A percentile compares a stretch with the other conserved stretches of the same genome.
phyloP scores from a whole-genome alignment of 139 green algal species.

The Marvania coccoides region DNA sequence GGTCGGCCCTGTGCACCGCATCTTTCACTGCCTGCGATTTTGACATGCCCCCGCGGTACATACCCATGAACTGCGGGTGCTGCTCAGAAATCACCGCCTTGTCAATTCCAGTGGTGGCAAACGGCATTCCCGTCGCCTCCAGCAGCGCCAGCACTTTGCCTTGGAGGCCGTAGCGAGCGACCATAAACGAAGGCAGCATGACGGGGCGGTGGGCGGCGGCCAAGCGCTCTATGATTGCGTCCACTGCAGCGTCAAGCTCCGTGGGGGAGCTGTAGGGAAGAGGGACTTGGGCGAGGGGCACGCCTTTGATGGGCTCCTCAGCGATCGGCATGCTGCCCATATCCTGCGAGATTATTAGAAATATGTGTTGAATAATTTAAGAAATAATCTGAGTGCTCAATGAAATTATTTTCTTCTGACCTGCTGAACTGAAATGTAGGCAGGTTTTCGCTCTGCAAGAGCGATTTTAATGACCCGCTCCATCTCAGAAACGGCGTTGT shows the following conservation, averaged over 20 bases:
- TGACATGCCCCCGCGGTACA: neutral
- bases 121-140: neutral
- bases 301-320: neutral
- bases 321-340: neutral
- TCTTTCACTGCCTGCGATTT: neutral
- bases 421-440: too few relatives aligned
- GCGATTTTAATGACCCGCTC: constrained; percentile 5
- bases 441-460: neutral
- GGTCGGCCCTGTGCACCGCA: neutral
- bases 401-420: too few relatives aligned
- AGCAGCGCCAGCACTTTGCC: neutral
- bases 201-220: neutral
- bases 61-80: neutral
- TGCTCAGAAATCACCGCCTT: constrained; percentile 2
- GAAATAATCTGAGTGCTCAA: too few relatives aligned
- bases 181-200: neutral
- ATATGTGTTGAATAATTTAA: too few relatives aligned
- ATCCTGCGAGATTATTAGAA: neutral
- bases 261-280: too few relatives aligned
- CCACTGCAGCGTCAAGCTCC: neutral
- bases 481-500: neutral
- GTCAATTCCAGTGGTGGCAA: neutral
- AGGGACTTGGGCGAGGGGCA: neutral
- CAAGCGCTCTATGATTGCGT: neutral
- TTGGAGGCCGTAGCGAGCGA: neutral